Base-by-base conservation (phyloP, 306 rosid genomes). In the Dalbergia oliveri region DNA sequence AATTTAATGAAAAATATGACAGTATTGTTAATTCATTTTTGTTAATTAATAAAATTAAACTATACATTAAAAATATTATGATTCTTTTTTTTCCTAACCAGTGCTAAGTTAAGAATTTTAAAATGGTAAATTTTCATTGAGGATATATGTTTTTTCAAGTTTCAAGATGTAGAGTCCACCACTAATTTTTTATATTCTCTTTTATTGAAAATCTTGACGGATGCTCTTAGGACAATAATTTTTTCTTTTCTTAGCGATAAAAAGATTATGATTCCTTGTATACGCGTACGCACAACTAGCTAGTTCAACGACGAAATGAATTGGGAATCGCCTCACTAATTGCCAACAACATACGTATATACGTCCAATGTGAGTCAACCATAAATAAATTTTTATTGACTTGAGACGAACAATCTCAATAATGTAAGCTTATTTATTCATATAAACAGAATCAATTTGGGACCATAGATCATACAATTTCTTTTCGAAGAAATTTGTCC, bases 271-370 rank as follows among this genome's bases (percentile, higher is more conserved):
- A 21, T 21, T 21, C 23, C 23, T 21, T 21, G 23, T 9, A 54
- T 47, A 26, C 58, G 35, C 13, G 66, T 19, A 41, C 81, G 44
- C 34, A n/a, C 60, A 54, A 26, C 31, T 26, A 54, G 60, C 56
- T 2, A 14, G 59, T 37, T 35, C 50, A 26, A 37, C 53, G 73
- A 77, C 75, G 23, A 35, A 64, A 54, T 39, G 16, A n/a, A 54
- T 66, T n/a, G 47, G 70, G 35, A 64, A 47, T 33, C n/a, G n/a
- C n/a, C n/a, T 47, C 62, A 23, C 7, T 54, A 44, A 26, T 31
- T 21, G 37, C 56, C 16, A 18, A 19, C 13, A 6, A 45, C 14
- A 64, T 4, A 65, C n/a, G 18, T 41, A 19, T 67, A 4, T 68
- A 9, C 31, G n/a, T 53, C 45, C 57, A 51, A 56, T 54, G 19